A percentile compares a stretch with the other conserved stretches of the same genome.
phyloP scores from a whole-genome alignment of 495 filamentous ascomycete species.

The Parathielavia appendiculata region DNA sequence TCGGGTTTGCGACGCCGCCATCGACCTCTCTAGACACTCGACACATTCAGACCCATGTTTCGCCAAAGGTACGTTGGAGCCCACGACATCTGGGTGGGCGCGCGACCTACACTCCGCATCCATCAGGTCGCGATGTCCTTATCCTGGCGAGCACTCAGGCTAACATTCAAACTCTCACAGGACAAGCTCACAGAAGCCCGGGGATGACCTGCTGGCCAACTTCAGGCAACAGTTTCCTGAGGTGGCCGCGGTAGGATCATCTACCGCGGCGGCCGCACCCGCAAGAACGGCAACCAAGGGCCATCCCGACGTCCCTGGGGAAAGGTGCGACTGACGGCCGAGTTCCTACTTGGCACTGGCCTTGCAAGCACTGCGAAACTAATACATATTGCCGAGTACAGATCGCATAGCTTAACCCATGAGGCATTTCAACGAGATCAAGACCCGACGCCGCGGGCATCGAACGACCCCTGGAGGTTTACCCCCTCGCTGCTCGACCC shows the following conservation, averaged over 20 bases:
- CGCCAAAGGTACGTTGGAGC: conserved; percentile 32
- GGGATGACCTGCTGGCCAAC: conserved; percentile 72
- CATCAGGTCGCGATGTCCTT: background rate
- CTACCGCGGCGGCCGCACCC: conserved; percentile 30
- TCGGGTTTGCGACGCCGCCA: background rate
- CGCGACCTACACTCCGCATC: background rate
- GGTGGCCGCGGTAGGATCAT: conserved; percentile 41
- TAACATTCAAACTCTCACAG: conserved; percentile 43
- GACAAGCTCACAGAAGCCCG: conserved; percentile 81
- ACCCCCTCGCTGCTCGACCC: conserved; percentile 85
- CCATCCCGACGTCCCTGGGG: conserved; percentile 39
- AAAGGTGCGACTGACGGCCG: conserved; percentile 42
- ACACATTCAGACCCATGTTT: conserved; percentile 32
- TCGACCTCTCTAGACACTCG: conserved; percentile 17
- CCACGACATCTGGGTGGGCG: background rate
- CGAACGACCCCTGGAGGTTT: conserved; percentile 74
- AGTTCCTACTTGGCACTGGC: background rate
- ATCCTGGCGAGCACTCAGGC: conserved; percentile 14
- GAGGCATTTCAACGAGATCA: conserved; percentile 61
- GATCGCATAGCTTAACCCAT: conserved; percentile 38
- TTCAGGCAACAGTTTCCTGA: conserved; percentile 79
- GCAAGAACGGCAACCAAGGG: conserved; percentile 36
- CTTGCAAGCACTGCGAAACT: background rate
- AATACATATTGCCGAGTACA: conserved; percentile 16
- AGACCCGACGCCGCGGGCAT: conserved; percentile 70